Evolutionary conservation across 1,139 yeast genomes (phyloP).

Genomic region (Taphrina pruni): DNA sequence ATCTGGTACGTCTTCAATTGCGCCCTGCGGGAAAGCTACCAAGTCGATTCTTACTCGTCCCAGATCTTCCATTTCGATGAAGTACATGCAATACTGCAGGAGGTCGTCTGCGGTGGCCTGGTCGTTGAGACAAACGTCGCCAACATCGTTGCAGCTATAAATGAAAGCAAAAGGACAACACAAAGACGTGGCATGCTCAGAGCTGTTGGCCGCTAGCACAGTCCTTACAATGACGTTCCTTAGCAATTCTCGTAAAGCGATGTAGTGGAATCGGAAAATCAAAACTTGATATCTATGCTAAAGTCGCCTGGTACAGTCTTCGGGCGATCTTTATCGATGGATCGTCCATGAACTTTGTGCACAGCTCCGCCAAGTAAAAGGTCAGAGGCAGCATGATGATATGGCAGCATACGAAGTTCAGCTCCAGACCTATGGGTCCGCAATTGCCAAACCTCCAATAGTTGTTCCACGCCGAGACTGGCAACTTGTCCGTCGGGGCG

Average conservation of each 20-base stretch:
- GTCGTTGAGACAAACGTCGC: constrained; percentile 91
- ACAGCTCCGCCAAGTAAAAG: constrained; percentile 30
- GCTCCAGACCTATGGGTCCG: constrained; percentile 32
- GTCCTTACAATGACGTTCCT: background rate
- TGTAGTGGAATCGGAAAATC: too few relatives aligned
- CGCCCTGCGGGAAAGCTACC: too few relatives aligned
- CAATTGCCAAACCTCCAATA: background rate
- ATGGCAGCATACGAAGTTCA: constrained; percentile 33
- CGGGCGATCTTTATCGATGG: constrained; percentile 21
- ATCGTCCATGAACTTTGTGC: constrained; percentile 26
- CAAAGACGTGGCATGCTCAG: constrained; percentile 20
- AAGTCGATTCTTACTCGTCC: background rate
- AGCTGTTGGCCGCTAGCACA: background rate
- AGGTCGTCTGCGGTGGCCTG: constrained; percentile 97
- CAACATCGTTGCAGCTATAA: constrained; percentile 74
- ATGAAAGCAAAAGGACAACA: constrained; percentile 52
- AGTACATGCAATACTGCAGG: constrained; percentile 80
- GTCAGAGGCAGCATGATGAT: constrained; percentile 29
- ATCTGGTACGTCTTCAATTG: constrained; percentile 71
- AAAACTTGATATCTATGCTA: constrained; percentile 1
- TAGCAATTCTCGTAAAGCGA: background rate
- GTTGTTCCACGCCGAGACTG: constrained; percentile 15
- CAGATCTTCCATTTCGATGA: constrained; percentile 82
- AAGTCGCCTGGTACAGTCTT: constrained; percentile 12
- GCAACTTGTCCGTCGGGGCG: background rate